phyloP scores from a whole-genome alignment of 2,329 filamentous ascomycete genomes.

The Phyllosticta citribraziliensis region DNA sequence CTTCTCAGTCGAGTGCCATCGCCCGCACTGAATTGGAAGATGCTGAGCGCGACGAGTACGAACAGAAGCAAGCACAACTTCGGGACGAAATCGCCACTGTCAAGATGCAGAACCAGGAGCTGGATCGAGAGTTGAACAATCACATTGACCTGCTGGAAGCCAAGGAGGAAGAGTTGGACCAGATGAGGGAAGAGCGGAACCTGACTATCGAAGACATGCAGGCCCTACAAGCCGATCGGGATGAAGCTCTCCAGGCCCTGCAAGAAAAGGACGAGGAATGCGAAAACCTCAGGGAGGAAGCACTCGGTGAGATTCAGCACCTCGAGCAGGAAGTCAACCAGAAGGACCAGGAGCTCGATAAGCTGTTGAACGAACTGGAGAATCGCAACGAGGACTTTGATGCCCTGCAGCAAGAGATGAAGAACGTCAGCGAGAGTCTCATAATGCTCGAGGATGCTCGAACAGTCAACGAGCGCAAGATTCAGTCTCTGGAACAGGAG shows the following conservation, averaged over 20 bases:
- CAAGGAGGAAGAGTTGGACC: constrained; percentile 46
- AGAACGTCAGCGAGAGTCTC: constrained; percentile 77
- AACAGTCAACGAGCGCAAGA: constrained; percentile 64
- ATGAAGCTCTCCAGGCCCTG: constrained; percentile 71
- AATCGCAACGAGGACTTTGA: constrained; percentile 79
- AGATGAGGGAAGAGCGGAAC: constrained; percentile 73
- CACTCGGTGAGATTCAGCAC: constrained; percentile 48
- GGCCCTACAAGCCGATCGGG: constrained; percentile 69
- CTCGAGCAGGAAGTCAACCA: constrained; percentile 59
- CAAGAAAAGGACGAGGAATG: constrained; percentile 50
- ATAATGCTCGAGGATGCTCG: constrained; percentile 85
- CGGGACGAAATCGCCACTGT: constrained; percentile 79
- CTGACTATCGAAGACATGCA: constrained; percentile 70
- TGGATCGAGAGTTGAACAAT: constrained; percentile 75
- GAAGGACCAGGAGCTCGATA: constrained; percentile 59
- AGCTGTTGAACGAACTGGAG: constrained; percentile 60
- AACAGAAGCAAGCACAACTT: constrained; percentile 71
- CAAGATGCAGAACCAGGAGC: constrained; percentile 80
- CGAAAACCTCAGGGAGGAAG: constrained; percentile 45
- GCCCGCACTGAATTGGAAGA: constrained; percentile 55
- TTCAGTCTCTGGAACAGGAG: constrained; percentile 75
- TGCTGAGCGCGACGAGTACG: constrained; percentile 72
- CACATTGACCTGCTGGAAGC: constrained; percentile 72
- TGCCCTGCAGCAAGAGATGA: constrained; percentile 89
- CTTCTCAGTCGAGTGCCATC: constrained; percentile 56